phyloP scores from a whole-genome alignment of 345 rosid species.

The Eucalyptus pauciflora region DNA sequence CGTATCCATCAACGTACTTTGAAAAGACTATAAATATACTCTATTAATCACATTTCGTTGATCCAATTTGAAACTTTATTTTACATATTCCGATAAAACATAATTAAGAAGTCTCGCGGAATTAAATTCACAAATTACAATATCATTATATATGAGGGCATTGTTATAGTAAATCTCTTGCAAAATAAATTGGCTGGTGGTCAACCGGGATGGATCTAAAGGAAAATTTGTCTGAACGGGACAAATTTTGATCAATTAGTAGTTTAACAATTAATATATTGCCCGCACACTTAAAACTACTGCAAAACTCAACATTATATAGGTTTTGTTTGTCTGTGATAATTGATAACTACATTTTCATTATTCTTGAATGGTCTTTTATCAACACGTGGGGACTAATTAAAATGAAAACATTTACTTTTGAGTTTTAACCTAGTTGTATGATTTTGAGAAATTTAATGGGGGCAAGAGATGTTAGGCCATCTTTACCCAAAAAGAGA shows the following conservation, averaged over 20 bases:
- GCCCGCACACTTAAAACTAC: background rate
- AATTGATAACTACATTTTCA: background rate
- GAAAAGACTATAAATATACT: background rate
- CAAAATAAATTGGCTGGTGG: background rate
- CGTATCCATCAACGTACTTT: background rate
- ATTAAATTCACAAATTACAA: background rate
- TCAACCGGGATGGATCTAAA: background rate
- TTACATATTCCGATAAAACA: background rate
- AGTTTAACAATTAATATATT: background rate
- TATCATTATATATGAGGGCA: background rate
- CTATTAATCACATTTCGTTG: accelerated
- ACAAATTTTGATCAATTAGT: background rate
- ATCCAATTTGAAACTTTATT: background rate
- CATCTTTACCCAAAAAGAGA: background rate
- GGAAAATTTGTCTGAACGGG: background rate
- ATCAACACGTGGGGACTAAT: background rate
- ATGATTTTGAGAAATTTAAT: background rate
- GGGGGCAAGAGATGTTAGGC: background rate
- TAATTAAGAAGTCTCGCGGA: background rate
- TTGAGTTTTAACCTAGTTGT: background rate
- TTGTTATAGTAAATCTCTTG: background rate
- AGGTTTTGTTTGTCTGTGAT: background rate
- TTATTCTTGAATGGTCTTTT: background rate
- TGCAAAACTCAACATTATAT: background rate
- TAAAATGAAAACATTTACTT: background rate